Evolutionary conservation across 495 filamentous ascomycete species (phyloP).

Genomic region (Chaetomidium leptoderma): DNA sequence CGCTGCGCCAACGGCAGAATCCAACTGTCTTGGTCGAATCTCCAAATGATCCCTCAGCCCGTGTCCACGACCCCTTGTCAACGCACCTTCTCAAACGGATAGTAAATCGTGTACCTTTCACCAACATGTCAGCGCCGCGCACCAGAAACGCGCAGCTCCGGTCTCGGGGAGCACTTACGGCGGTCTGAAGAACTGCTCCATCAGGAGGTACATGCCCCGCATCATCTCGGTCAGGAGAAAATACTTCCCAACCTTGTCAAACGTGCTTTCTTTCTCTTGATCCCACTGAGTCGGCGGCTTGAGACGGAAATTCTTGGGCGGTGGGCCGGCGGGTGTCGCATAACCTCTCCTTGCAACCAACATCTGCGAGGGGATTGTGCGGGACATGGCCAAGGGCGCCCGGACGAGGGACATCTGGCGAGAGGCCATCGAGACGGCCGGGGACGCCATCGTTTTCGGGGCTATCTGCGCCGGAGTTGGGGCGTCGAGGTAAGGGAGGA

Average conservation of each 20-base stretch:
- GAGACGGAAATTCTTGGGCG: conserved; percentile 71
- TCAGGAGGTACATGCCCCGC: conserved; percentile 93
- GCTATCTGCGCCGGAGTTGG: background rate
- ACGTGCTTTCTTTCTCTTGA: conserved; percentile 60
- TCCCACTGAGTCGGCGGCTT: conserved; percentile 65
- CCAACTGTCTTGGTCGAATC: too few relatives aligned
- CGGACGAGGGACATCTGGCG: conserved; percentile 37
- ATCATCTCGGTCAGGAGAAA: conserved; percentile 93
- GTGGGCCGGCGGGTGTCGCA: conserved; percentile 73
- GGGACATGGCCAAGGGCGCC: conserved; percentile 11
- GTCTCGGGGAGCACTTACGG: conserved; percentile 65
- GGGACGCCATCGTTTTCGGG: conserved; percentile 26
- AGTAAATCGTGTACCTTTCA: conserved; percentile 92
- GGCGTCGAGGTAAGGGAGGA: background rate
- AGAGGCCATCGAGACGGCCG: conserved; percentile 34
- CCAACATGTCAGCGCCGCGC: background rate
- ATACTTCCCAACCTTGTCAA: conserved; percentile 84
- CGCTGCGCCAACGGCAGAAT: background rate
- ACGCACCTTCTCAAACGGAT: conserved; percentile 89
- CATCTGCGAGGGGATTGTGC: conserved; percentile 30
- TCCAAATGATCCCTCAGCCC: background rate
- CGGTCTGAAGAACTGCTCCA: conserved; percentile 97
- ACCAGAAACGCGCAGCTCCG: too few relatives aligned
- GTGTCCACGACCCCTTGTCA: conserved; percentile 2
- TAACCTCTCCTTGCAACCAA: conserved; percentile 47